phyloP scores from a whole-genome alignment of 176 grass and related monocot genomes.

The Sorghum bicolor region Sorghum_bicolor_NCBIv3 NC_012875.2:50277001-50277500 shows the following conservation, averaged over 20 bases:
- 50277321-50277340: constrained; percentile 11
- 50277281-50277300: constrained; percentile 89
- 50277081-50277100: neutral
- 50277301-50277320: constrained; percentile 66
- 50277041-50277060: neutral
- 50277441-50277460: constrained; percentile 6
- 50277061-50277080: neutral
- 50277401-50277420: neutral
- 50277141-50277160: neutral
- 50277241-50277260: constrained; percentile 84
- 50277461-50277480: neutral
- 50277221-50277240: constrained; percentile 78
- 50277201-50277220: constrained; percentile 69
- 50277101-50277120: neutral
- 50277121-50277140: neutral
- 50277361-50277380: neutral
- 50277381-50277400: neutral
- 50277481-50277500: neutral
- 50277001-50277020: neutral
- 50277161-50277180: neutral
- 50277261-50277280: constrained; percentile 92
- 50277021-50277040: neutral
- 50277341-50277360: constrained; percentile 22
- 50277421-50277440: neutral
- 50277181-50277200: constrained; percentile 56